phyloP scores from a whole-genome alignment of 2,329 filamentous ascomycete species.

The Exophiala sp. region DNA sequence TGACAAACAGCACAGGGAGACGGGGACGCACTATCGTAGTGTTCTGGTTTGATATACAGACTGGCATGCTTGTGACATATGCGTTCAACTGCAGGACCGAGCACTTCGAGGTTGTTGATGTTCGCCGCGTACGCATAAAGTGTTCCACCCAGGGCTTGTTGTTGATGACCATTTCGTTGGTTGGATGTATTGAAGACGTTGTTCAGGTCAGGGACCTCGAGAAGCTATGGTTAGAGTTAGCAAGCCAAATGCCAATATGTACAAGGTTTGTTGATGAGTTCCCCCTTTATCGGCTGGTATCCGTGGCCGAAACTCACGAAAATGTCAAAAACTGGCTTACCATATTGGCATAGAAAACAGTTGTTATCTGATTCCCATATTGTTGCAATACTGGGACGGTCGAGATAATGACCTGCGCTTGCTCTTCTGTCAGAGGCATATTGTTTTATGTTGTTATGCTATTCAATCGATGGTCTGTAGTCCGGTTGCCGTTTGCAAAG shows the following conservation, averaged over 20 bases:
- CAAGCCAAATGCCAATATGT: too few species aligned
- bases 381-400: constrained; percentile 66
- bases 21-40: constrained; percentile 51
- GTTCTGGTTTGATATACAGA: constrained; percentile 63
- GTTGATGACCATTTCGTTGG: constrained; percentile 65
- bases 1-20: too few species aligned
- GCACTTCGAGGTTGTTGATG: constrained; percentile 62
- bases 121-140: constrained; percentile 69
- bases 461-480: too few species aligned
- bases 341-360: constrained; percentile 69
- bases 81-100: constrained; percentile 58
- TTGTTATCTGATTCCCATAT: constrained; percentile 65
- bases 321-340: too few species aligned
- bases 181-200: constrained; percentile 67
- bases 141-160: constrained; percentile 63
- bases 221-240: constrained; percentile 35
- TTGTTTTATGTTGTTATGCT: constrained; percentile 13
- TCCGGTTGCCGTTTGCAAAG: too few species aligned
- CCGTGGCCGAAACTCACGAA: too few species aligned
- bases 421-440: constrained; percentile 55
- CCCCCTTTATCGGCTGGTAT: too few species aligned
- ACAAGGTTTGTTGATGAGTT: too few species aligned
- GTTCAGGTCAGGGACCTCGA: constrained; percentile 62
- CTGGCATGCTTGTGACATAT: constrained; percentile 75
- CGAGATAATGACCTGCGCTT: constrained; percentile 63